Evolutionary conservation across 345 rosid species (phyloP).

Genomic region (Gossypium arboreum): DNA sequence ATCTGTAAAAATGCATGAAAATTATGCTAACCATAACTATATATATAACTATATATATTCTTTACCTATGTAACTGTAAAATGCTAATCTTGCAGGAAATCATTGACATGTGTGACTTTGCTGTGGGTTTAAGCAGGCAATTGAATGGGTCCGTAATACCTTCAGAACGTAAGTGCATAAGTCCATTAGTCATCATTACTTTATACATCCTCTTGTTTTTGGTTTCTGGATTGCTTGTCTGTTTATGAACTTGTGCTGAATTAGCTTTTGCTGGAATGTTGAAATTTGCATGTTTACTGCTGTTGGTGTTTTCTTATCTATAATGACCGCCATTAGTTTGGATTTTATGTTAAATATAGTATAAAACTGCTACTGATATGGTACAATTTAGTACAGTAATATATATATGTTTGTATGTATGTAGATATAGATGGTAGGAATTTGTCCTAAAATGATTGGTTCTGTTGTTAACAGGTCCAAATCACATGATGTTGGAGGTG

Average conservation of each 20-base stretch:
- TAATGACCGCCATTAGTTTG: neutral
- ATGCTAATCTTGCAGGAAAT: slow-evolving; percentile 62
- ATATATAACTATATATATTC: too few species aligned
- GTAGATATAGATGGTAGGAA: neutral
- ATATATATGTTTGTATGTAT: neutral
- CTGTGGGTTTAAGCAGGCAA: slow-evolving; percentile 93
- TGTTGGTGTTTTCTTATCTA: neutral
- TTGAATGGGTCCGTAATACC: slow-evolving; percentile 91
- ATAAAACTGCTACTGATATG: neutral
- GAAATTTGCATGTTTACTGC: slow-evolving; percentile 13
- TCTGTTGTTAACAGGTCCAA: slow-evolving; percentile 68
- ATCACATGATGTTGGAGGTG: slow-evolving; percentile 97
- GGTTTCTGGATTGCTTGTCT: neutral
- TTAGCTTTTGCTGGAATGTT: neutral
- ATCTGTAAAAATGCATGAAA: neutral
- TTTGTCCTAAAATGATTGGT: slow-evolving; percentile 21
- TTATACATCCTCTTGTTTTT: neutral
- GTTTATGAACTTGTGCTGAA: neutral
- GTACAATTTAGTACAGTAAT: neutral
- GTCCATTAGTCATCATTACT: slow-evolving; percentile 6
- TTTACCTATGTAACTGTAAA: slow-evolving; percentile 1
- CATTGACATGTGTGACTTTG: slow-evolving; percentile 96
- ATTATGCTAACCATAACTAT: neutral
- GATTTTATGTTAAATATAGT: neutral
- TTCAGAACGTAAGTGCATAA: slow-evolving; percentile 80